A percentile compares a stretch with the other conserved stretches of the same genome.
Conservation (phyloP, 1,139 yeast species). For the Yamadazyma sp. region DNA sequence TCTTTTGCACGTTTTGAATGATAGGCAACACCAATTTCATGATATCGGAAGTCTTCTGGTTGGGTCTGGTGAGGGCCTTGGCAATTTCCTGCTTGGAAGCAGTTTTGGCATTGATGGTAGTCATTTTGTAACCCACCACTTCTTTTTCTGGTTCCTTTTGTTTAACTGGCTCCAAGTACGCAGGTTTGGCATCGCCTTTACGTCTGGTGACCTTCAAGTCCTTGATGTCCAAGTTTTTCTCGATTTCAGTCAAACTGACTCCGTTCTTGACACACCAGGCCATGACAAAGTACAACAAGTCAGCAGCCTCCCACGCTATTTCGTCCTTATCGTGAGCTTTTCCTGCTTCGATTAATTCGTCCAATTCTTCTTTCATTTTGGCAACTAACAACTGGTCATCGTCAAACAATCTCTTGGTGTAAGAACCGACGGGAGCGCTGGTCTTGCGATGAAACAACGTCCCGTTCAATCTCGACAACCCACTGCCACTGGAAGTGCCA, state of each 20-base stretch:
- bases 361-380: constrained; percentile 93
- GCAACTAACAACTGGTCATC: constrained; percentile 77
- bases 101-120: constrained; percentile 53
- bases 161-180: constrained; percentile 37
- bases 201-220: constrained; percentile 86
- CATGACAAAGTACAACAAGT: constrained; percentile 84
- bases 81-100: constrained; percentile 46
- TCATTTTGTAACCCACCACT: constrained; percentile 55
- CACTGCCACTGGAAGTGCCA: constrained; percentile 51
- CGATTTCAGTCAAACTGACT: constrained; percentile 77
- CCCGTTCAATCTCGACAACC: constrained; percentile 64
- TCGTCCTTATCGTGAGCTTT: constrained; percentile 50
- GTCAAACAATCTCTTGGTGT: constrained; percentile 81
- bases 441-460: constrained; percentile 55
- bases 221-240: constrained; percentile 80
- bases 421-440: constrained; percentile 86
- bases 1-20: constrained; percentile 67
- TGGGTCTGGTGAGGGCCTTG: constrained; percentile 78
- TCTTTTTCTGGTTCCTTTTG: constrained; percentile 9
- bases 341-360: constrained; percentile 86
- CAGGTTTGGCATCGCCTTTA: constrained; percentile 92
- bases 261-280: constrained; percentile 83
- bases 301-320: constrained; percentile 97
- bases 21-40: constrained; percentile 92
- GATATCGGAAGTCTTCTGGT: constrained; percentile 85